Percentiles rank a stretch among this genome's conserved stretches.
These are phyloP conservation scores for Pleurotus cornucopiae DNA, from an alignment of 768 basidiomycete genomes.

Conservation along the genomic window DNA sequence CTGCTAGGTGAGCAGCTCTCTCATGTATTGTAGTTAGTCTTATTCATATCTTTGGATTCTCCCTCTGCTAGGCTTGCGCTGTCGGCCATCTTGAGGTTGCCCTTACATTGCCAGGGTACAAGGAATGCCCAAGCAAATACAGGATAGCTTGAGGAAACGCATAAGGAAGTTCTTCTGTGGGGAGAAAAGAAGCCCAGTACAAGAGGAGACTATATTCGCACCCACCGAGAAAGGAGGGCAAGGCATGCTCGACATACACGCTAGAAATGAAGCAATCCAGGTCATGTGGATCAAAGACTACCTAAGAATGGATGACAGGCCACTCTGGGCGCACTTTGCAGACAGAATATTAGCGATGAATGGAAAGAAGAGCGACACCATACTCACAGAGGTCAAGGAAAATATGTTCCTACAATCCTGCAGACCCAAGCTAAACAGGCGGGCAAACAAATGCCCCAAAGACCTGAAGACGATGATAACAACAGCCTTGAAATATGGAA, in stretches of 20 bases:
- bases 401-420: background rate
- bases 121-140: slow-evolving; percentile 20
- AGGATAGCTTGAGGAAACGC: background rate
- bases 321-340: background rate
- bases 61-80: too few relatives aligned
- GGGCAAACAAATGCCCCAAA: background rate
- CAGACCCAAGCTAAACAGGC: background rate
- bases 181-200: background rate
- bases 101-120: slow-evolving; percentile 14
- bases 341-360: background rate
- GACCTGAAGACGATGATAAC: background rate
- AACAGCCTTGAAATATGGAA: background rate
- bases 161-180: background rate
- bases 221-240: background rate
- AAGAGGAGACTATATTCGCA: background rate
- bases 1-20: too few relatives aligned
- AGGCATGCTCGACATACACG: background rate
- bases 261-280: background rate
- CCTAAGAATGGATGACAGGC: background rate
- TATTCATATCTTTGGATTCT: too few relatives aligned
- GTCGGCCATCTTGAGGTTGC: too few relatives aligned
- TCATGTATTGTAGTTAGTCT: too few relatives aligned
- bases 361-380: background rate
- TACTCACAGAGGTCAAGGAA: background rate
- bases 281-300: background rate